Base-by-base conservation (phyloP, 768 basidiomycete species). In the Psilocybe cyanescens region DNA sequence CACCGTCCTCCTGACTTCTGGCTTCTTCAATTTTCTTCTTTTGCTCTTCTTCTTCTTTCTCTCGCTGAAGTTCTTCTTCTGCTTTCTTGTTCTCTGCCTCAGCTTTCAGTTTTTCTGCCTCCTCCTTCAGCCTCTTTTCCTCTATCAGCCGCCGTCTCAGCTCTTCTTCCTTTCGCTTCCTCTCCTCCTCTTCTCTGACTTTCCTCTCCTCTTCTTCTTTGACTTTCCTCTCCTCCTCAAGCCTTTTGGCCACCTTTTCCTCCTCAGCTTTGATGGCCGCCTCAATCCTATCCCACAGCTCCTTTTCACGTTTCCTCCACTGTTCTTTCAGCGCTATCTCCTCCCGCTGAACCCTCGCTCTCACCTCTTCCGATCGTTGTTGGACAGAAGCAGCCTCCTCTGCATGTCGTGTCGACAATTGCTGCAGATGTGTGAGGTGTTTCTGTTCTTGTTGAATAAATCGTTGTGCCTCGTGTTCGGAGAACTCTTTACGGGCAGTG, bases 261-360 rank as follows among this genome's bases (percentile, higher is more conserved):
- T 90, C 87, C 68, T 91, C 89, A 3, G 74, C 31, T 66, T 82
- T 82, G 62, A 92, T 92, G 6, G 80, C 85, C 2, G 62, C 70
- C 71, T 92, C 89, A 55, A 91, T 83, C 3, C 86, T 78, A 29
- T 84, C 78, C 76, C 85, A 86, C 39, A 86, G 74, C 53, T 68
- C 67, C 62, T 78, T 81, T 46, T 87, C 85, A 48, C 87, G 83
- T 60, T 79, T 80, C 44, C 79, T 80, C 83, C 84, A 86, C 8
- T 66, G 71, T 4, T 74, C 74, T 48, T 76, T 74, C 37, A 88
- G 69, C 52, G 67, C 70, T 39, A 76, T 73, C 58, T 88, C 81
- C 29, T 84, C 82, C 9, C 71, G 69, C 60, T 83, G 79, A 48
- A 82, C 80, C 60, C 75, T 73, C 17, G 65, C 59, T 2, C 76